phyloP scores from a whole-genome alignment of 257 asterid species.

The Solanum paucissectum region DNA sequence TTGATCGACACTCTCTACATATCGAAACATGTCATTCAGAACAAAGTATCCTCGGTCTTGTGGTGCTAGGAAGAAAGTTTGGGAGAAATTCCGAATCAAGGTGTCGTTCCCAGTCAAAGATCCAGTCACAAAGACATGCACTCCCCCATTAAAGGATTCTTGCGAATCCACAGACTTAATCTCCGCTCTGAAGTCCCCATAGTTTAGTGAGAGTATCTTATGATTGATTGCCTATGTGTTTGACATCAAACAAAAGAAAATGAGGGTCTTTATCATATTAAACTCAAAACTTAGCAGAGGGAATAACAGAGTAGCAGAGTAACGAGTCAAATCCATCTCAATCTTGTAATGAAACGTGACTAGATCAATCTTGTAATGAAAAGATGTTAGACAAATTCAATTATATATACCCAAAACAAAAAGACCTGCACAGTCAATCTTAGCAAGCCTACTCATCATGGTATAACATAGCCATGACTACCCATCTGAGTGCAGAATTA shows the following conservation, averaged over 20 bases:
- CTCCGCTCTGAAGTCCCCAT: conserved; percentile 50
- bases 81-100: conserved; percentile 50
- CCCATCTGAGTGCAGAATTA: not conserved
- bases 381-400: not conserved
- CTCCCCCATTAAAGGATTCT: conserved; percentile 71
- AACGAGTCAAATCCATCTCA: not conserved
- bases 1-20: conserved; percentile 25
- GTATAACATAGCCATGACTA: not conserved
- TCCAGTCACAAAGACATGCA: conserved; percentile 92
- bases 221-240: conserved; percentile 62
- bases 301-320: not conserved
- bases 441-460: not conserved
- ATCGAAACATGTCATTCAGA: conserved; percentile 80
- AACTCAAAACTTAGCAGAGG: not conserved
- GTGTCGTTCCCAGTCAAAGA: conserved; percentile 44
- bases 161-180: conserved; percentile 77
- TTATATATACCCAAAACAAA: not conserved
- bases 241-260: not conserved
- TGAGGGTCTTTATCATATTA: not conserved
- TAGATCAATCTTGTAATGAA: not conserved
- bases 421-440: not conserved
- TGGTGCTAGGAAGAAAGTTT: conserved; percentile 89
- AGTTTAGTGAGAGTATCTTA: conserved; percentile 71
- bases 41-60: conserved; percentile 91
- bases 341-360: not conserved